Base-by-base conservation (phyloP, 768 basidiomycete species). In the Psilocybe azurescens region DNA sequence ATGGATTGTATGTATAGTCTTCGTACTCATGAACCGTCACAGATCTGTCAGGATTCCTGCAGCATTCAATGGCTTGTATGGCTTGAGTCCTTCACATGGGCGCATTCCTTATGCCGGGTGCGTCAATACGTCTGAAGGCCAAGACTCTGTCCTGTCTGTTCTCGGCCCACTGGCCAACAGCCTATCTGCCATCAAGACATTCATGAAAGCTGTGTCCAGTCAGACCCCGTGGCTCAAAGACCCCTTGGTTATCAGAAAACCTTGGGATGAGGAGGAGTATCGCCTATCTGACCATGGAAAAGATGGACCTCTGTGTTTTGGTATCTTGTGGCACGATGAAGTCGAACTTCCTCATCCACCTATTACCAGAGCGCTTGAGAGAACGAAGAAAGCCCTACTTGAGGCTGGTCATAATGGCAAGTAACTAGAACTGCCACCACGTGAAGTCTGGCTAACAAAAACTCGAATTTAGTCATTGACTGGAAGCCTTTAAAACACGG, bases 31-130 rank as follows among this genome's bases (percentile, higher is more conserved):
- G 18, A 14, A 54, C 5, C 5, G 33, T 11, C 18, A 7, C 41
- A 91, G 90, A 5, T 92, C 91, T 3, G 70, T 92, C 29, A 86
- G 92, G 14, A 87, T 90, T 58, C 93, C 93, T 7, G 72, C 86
- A 8, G 82, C 81, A 0, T 86, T 91, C 65, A 85, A 85, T 67
- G 90, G 89, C 1, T 63, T 89, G 8, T 95, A 93, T 71, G 87
- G 86, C 7, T 75, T 95, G 28, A 82, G 88, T 5, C 90, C 90
- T 0, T 89, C 88, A 13, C 90, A 81, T 66, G 78, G 84, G 46
- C 85, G 93, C 20, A 73, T 93, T 2, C 93, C 93, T 0, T 93
- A 89, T 69, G 75, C 78, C n/a, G 87, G 88, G 20, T 84, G 85
- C 5, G 75, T 81, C 3, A 92, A 89, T 72, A 83, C 86, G 1